phyloP scores from a whole-genome alignment of 345 rosid species.

The Murraya koenigii region DNA sequence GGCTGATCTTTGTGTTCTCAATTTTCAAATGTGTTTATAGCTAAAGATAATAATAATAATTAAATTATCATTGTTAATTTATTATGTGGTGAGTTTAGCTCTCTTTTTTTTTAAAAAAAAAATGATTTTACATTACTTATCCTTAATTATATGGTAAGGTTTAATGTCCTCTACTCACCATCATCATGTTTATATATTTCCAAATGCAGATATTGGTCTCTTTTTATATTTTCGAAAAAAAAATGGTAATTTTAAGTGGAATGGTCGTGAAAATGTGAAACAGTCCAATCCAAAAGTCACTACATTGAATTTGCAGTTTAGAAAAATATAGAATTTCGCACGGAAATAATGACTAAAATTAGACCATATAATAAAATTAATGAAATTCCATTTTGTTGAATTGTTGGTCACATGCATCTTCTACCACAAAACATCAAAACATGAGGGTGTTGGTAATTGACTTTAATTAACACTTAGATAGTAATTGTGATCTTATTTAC shows the following conservation, averaged over 20 bases:
- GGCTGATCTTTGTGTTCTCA: not conserved
- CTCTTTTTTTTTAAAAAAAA: too few species aligned
- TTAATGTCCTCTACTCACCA: not conserved
- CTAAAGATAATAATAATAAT: not conserved
- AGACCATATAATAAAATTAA: not conserved
- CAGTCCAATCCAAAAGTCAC: too few species aligned
- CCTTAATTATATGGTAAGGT: not conserved
- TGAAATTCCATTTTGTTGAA: not conserved
- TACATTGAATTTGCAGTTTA: too few species aligned
- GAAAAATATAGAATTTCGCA: too few species aligned
- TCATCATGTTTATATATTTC: not conserved
- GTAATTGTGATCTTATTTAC: not conserved
- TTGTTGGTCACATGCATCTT: not conserved
- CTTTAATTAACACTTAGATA: not conserved
- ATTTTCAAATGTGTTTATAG: not conserved
- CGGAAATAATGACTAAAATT: too few species aligned
- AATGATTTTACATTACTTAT: not conserved
- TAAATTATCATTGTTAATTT: not conserved
- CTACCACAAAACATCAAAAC: not conserved
- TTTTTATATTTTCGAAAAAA: not conserved
- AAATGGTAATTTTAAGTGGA: too few species aligned
- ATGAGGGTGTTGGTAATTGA: not conserved
- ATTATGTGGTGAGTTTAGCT: not conserved
- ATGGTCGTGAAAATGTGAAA: too few species aligned
- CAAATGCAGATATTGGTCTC: not conserved